Percentiles rank a stretch among this genome's conserved stretches.
These are phyloP conservation scores for Lepidium didymum DNA, from an alignment of 345 rosid genomes.

Conservation along the genomic window DNA sequence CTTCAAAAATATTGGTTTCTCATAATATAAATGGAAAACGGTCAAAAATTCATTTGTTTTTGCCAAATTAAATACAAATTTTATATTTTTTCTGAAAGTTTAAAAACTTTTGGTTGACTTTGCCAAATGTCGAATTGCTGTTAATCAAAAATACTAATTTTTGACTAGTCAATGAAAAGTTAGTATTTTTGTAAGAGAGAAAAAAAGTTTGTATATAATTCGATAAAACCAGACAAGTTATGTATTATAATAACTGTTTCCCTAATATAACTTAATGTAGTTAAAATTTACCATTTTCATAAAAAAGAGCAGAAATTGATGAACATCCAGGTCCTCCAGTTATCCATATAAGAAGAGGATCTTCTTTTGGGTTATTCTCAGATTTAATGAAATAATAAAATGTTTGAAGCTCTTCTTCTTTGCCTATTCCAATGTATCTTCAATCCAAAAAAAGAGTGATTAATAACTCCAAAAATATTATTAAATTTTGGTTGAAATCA, in stretches of 20 bases:
- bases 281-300: conserved; percentile 20
- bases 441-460: neutral
- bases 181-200: too few relatives aligned
- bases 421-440: conserved; percentile 27
- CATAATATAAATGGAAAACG: neutral
- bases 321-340: conserved; percentile 38
- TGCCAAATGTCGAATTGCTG: too few relatives aligned
- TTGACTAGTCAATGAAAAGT: too few relatives aligned
- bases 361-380: conserved; percentile 26
- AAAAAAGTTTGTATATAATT: too few relatives aligned
- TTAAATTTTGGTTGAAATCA: too few relatives aligned
- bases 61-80: conserved; percentile 31
- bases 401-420: conserved; percentile 11
- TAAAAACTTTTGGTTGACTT: too few relatives aligned
- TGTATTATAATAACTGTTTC: too few relatives aligned
- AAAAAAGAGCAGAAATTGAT: conserved; percentile 1
- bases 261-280: too few relatives aligned
- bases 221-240: neutral
- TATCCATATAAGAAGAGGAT: conserved; percentile 32
- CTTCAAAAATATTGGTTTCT: too few relatives aligned
- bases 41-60: neutral
- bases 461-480: neutral
- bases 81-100: too few relatives aligned
- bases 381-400: conserved; percentile 32
- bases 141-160: too few relatives aligned